Percentiles rank a stretch among this genome's conserved stretches.
phyloP scores from a whole-genome alignment of 1,284 basidiomycete genomes.

The Mycena sp. region DNA sequence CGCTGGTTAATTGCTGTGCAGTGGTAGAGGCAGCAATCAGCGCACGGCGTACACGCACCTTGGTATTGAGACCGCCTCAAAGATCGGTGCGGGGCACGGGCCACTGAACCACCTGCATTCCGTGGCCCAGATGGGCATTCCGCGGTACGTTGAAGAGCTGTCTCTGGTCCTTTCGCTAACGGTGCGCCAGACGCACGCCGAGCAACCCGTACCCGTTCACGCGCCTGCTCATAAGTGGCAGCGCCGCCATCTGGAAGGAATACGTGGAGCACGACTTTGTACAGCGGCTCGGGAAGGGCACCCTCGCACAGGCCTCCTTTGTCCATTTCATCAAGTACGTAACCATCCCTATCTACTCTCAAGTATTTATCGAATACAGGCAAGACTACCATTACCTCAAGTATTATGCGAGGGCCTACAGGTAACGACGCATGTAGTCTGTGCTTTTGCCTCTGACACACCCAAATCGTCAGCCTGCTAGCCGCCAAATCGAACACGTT shows the following conservation, averaged over 20 bases:
- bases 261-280: constrained; percentile 91
- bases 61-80: constrained; percentile 78
- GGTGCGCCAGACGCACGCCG: constrained; percentile 58
- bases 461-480: constrained; percentile 63
- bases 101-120: constrained; percentile 90
- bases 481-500: constrained; percentile 82
- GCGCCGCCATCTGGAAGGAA: constrained; percentile 69
- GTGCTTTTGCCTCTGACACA: not conserved
- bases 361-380: constrained; percentile 46
- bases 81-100: constrained; percentile 83
- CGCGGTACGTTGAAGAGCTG: constrained; percentile 57
- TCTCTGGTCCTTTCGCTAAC: not conserved
- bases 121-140: constrained; percentile 59
- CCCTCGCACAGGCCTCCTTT: constrained; percentile 73
- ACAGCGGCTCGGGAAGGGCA: constrained; percentile 75
- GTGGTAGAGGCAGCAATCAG: constrained; percentile 66
- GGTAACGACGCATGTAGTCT: constrained; percentile 48
- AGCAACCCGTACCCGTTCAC: constrained; percentile 77
- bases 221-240: constrained; percentile 70
- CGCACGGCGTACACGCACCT: constrained; percentile 78
- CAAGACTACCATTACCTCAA: constrained; percentile 83
- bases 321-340: constrained; percentile 86
- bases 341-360: not conserved
- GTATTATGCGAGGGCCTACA: constrained; percentile 82
- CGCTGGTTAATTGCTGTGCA: constrained; percentile 35